Percentiles rank a stretch among this genome's conserved stretches.
phyloP scores from a whole-genome alignment of 169 alveolate species.

The Besnoitia besnoiti region DNA sequence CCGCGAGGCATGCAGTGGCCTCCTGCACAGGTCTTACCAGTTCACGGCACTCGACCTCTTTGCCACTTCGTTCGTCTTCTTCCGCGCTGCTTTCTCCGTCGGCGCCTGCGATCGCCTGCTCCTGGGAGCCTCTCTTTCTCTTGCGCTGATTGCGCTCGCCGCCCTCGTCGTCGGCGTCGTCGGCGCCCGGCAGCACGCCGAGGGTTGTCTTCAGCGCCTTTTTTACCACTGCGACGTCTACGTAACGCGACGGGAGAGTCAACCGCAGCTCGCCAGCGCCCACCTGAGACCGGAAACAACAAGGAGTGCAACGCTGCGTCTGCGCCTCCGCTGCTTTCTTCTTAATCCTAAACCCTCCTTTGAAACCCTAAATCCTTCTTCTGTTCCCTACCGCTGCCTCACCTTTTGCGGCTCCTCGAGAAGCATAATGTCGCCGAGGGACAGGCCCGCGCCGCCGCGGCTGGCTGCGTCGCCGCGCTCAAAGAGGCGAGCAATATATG shows the following conservation, averaged over 20 bases:
- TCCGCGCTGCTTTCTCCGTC: background rate
- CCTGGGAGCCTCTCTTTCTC: background rate
- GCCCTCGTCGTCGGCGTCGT: background rate
- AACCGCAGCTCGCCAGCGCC: slow-evolving; percentile 20
- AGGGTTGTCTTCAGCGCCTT: slow-evolving; percentile 24
- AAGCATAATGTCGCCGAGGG: slow-evolving; percentile 1
- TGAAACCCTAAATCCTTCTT: background rate
- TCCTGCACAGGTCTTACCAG: background rate
- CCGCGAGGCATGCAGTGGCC: too few relatives aligned
- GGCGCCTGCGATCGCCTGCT: background rate
- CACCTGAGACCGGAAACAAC: background rate
- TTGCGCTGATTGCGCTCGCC: background rate
- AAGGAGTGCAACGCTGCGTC: background rate
- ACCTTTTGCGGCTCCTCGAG: slow-evolving; percentile 9
- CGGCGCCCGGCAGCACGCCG: background rate
- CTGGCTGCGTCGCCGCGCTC: background rate
- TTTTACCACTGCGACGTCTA: slow-evolving; percentile 38
- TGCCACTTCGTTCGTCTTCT: background rate
- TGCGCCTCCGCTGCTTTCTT: background rate
- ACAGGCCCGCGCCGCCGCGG: background rate
- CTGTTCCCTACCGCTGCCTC: background rate
- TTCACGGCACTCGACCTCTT: background rate
- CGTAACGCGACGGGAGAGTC: slow-evolving; percentile 36
- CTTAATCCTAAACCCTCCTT: background rate
- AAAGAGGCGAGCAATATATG: slow-evolving; percentile 14